These are phyloP conservation scores for Capsella bursapastoris DNA, from an alignment of 345 rosid species.

Conservation along the genomic window DNA sequence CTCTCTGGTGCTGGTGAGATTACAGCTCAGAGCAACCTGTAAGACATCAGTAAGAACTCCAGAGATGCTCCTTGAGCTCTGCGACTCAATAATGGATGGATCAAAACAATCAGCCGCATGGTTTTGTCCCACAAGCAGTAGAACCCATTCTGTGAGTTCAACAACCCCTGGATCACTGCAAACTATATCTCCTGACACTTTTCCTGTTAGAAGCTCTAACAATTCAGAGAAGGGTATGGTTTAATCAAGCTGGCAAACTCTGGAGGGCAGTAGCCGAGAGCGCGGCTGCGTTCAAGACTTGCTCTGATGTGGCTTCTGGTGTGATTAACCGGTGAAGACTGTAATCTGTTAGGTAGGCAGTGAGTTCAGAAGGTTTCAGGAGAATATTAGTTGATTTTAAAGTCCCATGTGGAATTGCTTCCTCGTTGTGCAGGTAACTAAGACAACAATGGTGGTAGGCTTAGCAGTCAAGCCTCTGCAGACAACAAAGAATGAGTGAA, in stretches of 20 bases:
- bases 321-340: constrained; percentile 85
- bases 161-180: constrained; percentile 63
- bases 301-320: constrained; percentile 82
- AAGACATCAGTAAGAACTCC: constrained; percentile 57
- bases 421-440: no score
- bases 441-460: constrained; percentile 61
- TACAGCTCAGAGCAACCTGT: constrained; percentile 66
- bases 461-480: constrained; percentile 59
- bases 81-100: constrained; percentile 44
- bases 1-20: no score
- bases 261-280: constrained; percentile 86
- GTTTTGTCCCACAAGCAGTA: constrained; percentile 56
- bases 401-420: no score
- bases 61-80: constrained; percentile 33
- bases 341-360: constrained; percentile 72
- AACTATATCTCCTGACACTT: constrained; percentile 66
- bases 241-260: no score
- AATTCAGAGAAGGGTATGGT: constrained; percentile 86
- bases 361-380: constrained; percentile 57
- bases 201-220: constrained; percentile 79
- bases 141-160: constrained; percentile 88
- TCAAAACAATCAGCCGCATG: constrained; percentile 69
- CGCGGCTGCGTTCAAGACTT: constrained; percentile 87
- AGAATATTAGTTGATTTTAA: constrained; percentile 85
- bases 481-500: constrained; percentile 28